Evolutionary conservation across 2,329 filamentous ascomycete genomes (phyloP).

Genomic region (Pleoardoris graminearum): DNA sequence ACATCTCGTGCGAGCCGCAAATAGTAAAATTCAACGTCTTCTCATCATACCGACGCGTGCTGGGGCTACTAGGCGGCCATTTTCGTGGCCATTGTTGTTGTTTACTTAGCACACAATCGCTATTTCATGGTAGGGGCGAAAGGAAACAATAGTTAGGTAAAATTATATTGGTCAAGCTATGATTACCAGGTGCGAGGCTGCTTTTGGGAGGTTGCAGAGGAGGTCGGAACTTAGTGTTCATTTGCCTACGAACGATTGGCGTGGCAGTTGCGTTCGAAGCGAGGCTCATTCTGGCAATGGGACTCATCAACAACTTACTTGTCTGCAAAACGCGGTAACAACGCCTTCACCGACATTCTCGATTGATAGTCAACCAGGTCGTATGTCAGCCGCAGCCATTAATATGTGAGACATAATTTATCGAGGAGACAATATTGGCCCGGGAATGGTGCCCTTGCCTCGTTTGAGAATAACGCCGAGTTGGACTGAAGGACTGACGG

Average conservation of each 20-base stretch:
- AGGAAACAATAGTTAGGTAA: slow-evolving; percentile 24
- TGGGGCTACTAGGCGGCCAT: slow-evolving; percentile 16
- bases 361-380: slow-evolving; percentile 18
- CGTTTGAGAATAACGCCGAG: slow-evolving; percentile 34
- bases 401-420: slow-evolving; percentile 36
- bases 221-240: slow-evolving; percentile 40
- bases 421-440: slow-evolving; percentile 34
- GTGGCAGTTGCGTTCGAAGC: slow-evolving; percentile 34
- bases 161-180: slow-evolving; percentile 36
- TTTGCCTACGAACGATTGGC: slow-evolving; percentile 33
- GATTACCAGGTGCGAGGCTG: slow-evolving; percentile 31
- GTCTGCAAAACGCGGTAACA: slow-evolving; percentile 22
- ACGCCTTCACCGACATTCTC: slow-evolving; percentile 21
- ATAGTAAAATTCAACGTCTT: slow-evolving; percentile 48
- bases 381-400: slow-evolving; percentile 22
- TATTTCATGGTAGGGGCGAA: slow-evolving; percentile 19
- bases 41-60: slow-evolving; percentile 19
- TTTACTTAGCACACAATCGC: slow-evolving; percentile 18
- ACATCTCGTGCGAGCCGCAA: slow-evolving; percentile 40
- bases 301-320: slow-evolving; percentile 34
- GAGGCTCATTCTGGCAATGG: slow-evolving; percentile 27
- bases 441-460: slow-evolving; percentile 32
- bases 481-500: slow-evolving; percentile 30
- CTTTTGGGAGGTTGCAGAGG: slow-evolving; percentile 30
- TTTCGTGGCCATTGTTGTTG: slow-evolving; percentile 24